phyloP scores from a whole-genome alignment of 2,329 filamentous ascomycete genomes.

The Leptographium galeiforme region DNA sequence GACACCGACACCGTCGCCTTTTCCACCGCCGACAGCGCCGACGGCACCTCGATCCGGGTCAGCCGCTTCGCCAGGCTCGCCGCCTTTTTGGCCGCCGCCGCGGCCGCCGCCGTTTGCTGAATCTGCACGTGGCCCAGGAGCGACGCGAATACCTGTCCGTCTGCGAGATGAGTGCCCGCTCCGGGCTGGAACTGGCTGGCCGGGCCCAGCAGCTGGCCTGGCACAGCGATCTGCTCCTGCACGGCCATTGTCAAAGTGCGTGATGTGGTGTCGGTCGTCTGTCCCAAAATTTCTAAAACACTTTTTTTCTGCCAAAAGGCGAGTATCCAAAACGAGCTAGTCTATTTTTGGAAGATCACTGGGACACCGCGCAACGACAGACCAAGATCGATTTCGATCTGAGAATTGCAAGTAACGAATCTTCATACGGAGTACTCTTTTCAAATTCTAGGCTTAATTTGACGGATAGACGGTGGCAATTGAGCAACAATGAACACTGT shows the following conservation, averaged over 20 bases:
- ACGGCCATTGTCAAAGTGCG: not conserved
- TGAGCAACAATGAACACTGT: too few relatives aligned
- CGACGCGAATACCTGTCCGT: constrained; percentile 64
- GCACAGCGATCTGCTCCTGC: constrained; percentile 45
- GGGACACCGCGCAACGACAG: too few relatives aligned
- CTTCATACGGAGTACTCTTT: too few relatives aligned
- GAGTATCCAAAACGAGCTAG: not conserved
- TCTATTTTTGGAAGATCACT: not conserved
- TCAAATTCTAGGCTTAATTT: too few relatives aligned
- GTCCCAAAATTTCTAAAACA: not conserved
- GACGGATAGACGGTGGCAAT: too few relatives aligned
- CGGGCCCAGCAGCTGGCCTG: constrained; percentile 68
- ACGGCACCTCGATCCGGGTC: constrained; percentile 36
- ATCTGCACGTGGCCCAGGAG: constrained; percentile 60
- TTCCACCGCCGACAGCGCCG: constrained; percentile 25
- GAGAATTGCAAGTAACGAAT: too few relatives aligned
- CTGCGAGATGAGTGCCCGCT: constrained; percentile 70
- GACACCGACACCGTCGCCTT: constrained; percentile 43
- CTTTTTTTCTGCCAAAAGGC: not conserved
- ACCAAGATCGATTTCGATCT: too few relatives aligned
- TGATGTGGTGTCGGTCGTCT: not conserved
- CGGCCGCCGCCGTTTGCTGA: constrained; percentile 29
- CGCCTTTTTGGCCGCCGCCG: not conserved
- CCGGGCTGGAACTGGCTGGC: constrained; percentile 56
- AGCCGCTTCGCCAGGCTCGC: constrained; percentile 41